A percentile compares a stretch with the other conserved stretches of the same genome.
Evolutionary conservation across 352 stramenopile species (phyloP).

Genomic region (Phytopythium montanum): DNA sequence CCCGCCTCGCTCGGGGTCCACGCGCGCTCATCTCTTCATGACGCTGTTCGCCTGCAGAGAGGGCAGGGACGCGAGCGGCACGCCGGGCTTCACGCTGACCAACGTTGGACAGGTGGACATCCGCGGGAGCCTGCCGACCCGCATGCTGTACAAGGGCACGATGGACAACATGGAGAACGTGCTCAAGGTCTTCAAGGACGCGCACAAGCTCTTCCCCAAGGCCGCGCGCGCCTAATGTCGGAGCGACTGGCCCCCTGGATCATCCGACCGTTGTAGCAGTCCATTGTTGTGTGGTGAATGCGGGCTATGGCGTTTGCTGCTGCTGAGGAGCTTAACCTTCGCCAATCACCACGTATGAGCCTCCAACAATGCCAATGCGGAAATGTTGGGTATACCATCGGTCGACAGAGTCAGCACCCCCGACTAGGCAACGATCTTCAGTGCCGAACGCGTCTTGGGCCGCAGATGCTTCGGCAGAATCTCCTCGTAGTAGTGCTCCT

Average conservation of each 20-base stretch:
- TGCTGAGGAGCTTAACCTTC: not conserved
- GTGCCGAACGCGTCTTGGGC: constrained; percentile 11
- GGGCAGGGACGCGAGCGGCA: constrained; percentile 17
- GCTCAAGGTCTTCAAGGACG: constrained; percentile 43
- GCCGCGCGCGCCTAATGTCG: constrained; percentile 2
- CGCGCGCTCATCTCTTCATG: constrained; percentile 37
- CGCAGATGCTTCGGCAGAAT: constrained; percentile 28
- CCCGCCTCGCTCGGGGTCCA: constrained; percentile 21
- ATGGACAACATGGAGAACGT: constrained; percentile 65
- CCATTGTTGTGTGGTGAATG: not conserved
- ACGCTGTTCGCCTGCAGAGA: constrained; percentile 39
- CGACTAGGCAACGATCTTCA: constrained; percentile 29
- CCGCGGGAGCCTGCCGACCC: constrained; percentile 35
- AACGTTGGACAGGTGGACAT: constrained; percentile 61
- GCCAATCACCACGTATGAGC: not conserved
- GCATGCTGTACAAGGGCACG: constrained; percentile 51
- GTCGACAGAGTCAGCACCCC: not conserved
- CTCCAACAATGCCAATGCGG: not conserved
- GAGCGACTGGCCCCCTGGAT: no score
- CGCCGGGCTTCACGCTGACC: constrained; percentile 31
- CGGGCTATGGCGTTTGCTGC: not conserved
- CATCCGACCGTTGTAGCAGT: not conserved
- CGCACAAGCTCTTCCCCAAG: constrained; percentile 29
- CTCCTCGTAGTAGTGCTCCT: constrained; percentile 33
- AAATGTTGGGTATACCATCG: not conserved